These are phyloP conservation scores for Gyrodon lividus DNA, from an alignment of 768 basidiomycete genomes.

Conservation along the genomic window DNA sequence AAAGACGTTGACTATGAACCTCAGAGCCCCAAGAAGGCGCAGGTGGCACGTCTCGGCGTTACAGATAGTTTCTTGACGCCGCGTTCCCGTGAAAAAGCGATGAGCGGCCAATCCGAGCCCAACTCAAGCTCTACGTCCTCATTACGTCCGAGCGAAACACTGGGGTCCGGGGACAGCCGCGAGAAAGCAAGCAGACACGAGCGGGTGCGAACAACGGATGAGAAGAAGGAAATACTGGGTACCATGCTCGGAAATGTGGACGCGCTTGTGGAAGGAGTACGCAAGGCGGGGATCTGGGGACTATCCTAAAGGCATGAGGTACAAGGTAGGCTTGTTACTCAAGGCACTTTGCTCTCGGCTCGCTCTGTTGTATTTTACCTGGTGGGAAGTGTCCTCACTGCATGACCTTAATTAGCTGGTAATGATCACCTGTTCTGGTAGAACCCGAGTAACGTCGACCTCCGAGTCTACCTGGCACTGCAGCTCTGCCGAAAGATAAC, in stretches of 20 bases:
- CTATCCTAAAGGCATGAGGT: conserved; percentile 37
- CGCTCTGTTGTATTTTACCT: background rate
- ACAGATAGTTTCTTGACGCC: conserved; percentile 21
- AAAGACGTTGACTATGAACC: conserved; percentile 75
- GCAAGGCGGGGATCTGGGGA: conserved; percentile 87
- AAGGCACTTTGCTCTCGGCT: background rate
- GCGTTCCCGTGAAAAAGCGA: conserved; percentile 6
- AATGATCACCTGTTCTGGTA: no score
- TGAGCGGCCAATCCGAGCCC: background rate
- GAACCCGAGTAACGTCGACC: background rate
- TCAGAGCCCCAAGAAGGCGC: conserved; percentile 63
- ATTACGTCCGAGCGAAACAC: background rate
- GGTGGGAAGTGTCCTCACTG: no score
- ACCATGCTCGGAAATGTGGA: conserved; percentile 91
- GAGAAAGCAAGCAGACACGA: conserved; percentile 18
- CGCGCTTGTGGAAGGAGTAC: conserved; percentile 82
- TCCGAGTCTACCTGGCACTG: background rate
- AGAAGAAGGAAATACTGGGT: conserved; percentile 79
- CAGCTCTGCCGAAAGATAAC: no score
- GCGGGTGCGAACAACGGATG: conserved; percentile 59
- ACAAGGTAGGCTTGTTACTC: background rate
- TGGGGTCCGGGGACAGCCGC: background rate
- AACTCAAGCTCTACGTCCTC: background rate
- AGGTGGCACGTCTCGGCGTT: conserved; percentile 30
- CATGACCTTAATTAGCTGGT: no score